phyloP scores from a whole-genome alignment of 1,284 basidiomycete species.

The Termitomyces sp. region DNA sequence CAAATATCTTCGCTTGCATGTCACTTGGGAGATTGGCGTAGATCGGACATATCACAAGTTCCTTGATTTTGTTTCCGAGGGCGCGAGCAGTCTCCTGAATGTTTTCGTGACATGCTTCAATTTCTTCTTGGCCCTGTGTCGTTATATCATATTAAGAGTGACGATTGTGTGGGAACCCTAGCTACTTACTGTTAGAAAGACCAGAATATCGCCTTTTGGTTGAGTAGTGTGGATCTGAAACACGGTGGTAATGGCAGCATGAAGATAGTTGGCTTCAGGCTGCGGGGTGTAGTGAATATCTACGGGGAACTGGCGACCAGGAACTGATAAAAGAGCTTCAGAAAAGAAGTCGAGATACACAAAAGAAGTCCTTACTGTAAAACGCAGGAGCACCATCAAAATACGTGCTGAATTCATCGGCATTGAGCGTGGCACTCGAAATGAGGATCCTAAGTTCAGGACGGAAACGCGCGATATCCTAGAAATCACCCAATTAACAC shows the following conservation, averaged over 20 bases:
- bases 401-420: constrained; percentile 94
- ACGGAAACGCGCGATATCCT: constrained; percentile 96
- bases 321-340: constrained; percentile 50
- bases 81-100: constrained; percentile 92
- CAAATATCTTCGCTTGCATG: constrained; percentile 99
- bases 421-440: constrained; percentile 95
- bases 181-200: constrained; percentile 83
- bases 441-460: constrained; percentile 90
- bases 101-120: constrained; percentile 95
- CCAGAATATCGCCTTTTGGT: constrained; percentile 95
- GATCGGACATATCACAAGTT: constrained; percentile 94
- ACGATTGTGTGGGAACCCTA: not conserved
- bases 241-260: constrained; percentile 97
- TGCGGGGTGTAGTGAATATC: constrained; percentile 98
- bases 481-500: constrained; percentile 19
- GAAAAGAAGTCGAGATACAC: not conserved
- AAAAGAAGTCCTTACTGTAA: constrained; percentile 56
- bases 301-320: constrained; percentile 95
- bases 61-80: constrained; percentile 92
- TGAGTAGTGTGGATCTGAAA: constrained; percentile 99
- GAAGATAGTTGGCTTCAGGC: constrained; percentile 96
- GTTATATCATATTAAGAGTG: constrained; percentile 3
- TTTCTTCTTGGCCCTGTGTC: constrained; percentile 92
- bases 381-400: constrained; percentile 94
- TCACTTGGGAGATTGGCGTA: constrained; percentile 98